phyloP scores from a whole-genome alignment of 768 basidiomycete species.

The Hericium coralloides region DNA sequence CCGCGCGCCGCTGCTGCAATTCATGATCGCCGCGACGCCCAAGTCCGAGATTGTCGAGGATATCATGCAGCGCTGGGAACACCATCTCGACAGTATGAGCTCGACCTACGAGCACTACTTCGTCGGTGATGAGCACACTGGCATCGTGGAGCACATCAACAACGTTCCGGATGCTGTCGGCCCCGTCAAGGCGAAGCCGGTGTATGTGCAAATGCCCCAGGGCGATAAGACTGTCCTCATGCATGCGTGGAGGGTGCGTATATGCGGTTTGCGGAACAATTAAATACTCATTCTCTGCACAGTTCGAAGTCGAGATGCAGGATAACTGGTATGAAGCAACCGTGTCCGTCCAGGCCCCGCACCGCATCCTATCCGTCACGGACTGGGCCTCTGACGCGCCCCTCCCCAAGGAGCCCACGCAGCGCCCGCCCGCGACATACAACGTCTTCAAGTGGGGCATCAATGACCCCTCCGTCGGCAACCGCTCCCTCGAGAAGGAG shows the following conservation, averaged over 20 bases:
- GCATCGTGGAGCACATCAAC: conserved; percentile 35
- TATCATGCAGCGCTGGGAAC: conserved; percentile 40
- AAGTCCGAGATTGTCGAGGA: conserved; percentile 36
- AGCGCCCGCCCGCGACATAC: conserved; percentile 35
- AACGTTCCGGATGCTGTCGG: conserved; percentile 71
- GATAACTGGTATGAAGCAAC: conserved; percentile 96
- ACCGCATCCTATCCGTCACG: conserved; percentile 79
- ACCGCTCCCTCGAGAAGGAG: conserved; percentile 50
- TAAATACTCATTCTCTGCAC: background rate
- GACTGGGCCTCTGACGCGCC: conserved; percentile 90
- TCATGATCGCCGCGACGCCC: conserved; percentile 71
- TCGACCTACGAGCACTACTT: conserved; percentile 33
- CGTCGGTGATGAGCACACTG: conserved; percentile 33
- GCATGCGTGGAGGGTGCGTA: conserved; percentile 72
- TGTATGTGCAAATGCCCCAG: conserved; percentile 74
- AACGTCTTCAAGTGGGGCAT: conserved; percentile 73
- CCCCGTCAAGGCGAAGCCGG: conserved; percentile 73
- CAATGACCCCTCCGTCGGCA: conserved; percentile 76
- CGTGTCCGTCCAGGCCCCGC: conserved; percentile 64
- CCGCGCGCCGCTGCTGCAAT: conserved; percentile 57
- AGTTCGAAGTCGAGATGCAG: conserved; percentile 89
- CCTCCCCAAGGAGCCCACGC: conserved; percentile 25
- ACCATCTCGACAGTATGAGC: conserved; percentile 42
- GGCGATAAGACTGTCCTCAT: conserved; percentile 51
- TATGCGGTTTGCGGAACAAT: background rate